Percentiles rank a stretch among this genome's conserved stretches.
Evolutionary conservation across 2,329 filamentous ascomycete species (phyloP).

Genomic region (Clonostachys solani): DNA sequence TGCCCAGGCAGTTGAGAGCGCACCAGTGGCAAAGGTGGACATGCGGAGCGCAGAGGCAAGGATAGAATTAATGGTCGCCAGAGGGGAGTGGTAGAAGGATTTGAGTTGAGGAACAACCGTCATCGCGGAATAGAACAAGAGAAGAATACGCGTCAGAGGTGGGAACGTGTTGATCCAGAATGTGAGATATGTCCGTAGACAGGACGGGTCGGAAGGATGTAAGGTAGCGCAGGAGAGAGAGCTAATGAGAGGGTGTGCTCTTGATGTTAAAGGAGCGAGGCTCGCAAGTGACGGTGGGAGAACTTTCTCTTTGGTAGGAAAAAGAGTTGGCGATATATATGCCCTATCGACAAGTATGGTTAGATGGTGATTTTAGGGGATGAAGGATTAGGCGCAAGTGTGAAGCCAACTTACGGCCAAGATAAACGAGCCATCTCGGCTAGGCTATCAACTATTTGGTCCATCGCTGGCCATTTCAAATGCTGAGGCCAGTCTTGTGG

Average conservation of each 20-base stretch:
- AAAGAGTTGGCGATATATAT: conserved; percentile 82
- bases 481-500: conserved; percentile 64
- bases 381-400: neutral
- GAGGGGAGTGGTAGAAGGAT: conserved; percentile 63
- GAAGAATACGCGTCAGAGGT: conserved; percentile 70
- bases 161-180: conserved; percentile 87
- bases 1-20: conserved; percentile 85
- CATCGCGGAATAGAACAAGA: conserved; percentile 68
- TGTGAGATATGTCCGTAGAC: conserved; percentile 78
- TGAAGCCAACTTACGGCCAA: conserved; percentile 67
- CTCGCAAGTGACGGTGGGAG: conserved; percentile 62
- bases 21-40: conserved; percentile 69
- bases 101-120: conserved; percentile 63
- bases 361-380: neutral
- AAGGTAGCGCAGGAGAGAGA: conserved; percentile 85
- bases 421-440: conserved; percentile 75
- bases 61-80: conserved; percentile 62
- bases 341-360: conserved; percentile 37
- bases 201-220: conserved; percentile 85
- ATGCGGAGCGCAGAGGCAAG: conserved; percentile 68
- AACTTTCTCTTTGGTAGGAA: conserved; percentile 63
- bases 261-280: conserved; percentile 74
- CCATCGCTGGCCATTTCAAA: conserved; percentile 69
- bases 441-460: conserved; percentile 76
- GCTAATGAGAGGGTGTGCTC: conserved; percentile 82